These are phyloP conservation scores for Clavispora asparagi DNA, from an alignment of 805 yeast species.

Conservation along the genomic window DNA sequence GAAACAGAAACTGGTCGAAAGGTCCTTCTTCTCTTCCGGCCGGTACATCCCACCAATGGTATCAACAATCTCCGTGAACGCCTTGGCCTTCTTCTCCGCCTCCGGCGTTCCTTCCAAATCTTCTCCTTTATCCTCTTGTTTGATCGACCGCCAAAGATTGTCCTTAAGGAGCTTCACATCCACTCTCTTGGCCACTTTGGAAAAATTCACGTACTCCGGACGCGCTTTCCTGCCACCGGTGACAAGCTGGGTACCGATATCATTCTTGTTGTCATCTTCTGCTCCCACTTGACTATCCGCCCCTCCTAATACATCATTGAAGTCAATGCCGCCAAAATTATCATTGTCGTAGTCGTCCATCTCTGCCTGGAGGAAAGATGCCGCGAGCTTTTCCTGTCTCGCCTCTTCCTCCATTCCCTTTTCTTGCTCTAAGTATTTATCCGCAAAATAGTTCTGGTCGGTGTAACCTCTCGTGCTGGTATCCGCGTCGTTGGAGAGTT, in stretches of 20 bases:
- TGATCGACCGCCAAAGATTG: constrained; percentile 64
- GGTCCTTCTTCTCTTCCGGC: constrained; percentile 52
- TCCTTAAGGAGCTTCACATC: constrained; percentile 70
- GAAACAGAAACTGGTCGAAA: constrained; percentile 82
- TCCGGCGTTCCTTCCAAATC: constrained; percentile 1
- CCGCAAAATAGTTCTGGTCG: constrained; percentile 73
- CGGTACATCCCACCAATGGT: constrained; percentile 51
- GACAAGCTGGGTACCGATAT: constrained; percentile 14
- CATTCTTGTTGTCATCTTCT: constrained; percentile 11
- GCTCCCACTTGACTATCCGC: constrained; percentile 3
- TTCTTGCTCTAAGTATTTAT: constrained; percentile 41
- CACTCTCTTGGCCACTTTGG: constrained; percentile 72
- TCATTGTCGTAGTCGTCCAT: constrained; percentile 35
- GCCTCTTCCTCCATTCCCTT: constrained; percentile 25
- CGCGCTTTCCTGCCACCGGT: constrained; percentile 23
- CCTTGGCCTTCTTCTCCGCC: constrained; percentile 25
- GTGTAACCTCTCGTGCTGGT: constrained; percentile 32
- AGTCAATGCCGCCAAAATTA: constrained; percentile 36
- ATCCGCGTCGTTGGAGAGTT: constrained; percentile 1
- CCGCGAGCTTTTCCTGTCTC: constrained; percentile 32
- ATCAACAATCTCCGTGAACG: constrained; percentile 40
- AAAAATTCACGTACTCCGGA: constrained; percentile 48
- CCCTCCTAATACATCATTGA: constrained; percentile 38
- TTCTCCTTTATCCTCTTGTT: constrained; percentile 16
- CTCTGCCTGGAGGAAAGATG: constrained; percentile 36